Percentiles rank a stretch among this genome's conserved stretches.
Evolutionary conservation across 257 asterid genomes (phyloP).

Genomic region (Prunella vulgaris): DNA sequence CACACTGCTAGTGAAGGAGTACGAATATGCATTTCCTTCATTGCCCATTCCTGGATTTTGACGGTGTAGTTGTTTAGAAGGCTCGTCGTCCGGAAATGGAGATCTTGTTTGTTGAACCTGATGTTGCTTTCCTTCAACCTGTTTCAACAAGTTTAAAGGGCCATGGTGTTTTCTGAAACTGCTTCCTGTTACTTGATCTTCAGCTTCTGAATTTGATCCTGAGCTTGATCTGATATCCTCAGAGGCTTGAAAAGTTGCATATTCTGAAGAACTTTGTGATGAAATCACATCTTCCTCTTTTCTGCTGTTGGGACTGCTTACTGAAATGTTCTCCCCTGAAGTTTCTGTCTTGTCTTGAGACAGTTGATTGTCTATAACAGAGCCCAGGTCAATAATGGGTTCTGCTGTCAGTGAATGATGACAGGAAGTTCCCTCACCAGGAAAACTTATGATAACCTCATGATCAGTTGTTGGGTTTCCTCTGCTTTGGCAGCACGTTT

Average conservation of each 20-base stretch:
- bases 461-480: slow-evolving; percentile 37
- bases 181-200: slow-evolving; percentile 38
- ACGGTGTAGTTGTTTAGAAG: slow-evolving; percentile 16
- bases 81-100: slow-evolving; percentile 21
- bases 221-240: slow-evolving; percentile 50
- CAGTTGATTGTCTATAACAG: slow-evolving; percentile 28
- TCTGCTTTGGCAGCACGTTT: slow-evolving; percentile 26
- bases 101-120: slow-evolving; percentile 27
- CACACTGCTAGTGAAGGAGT: slow-evolving; percentile 27
- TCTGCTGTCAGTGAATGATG: slow-evolving; percentile 31
- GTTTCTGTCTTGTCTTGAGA: slow-evolving; percentile 28
- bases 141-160: slow-evolving; percentile 19
- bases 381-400: slow-evolving; percentile 32
- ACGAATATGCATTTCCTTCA: slow-evolving; percentile 13
- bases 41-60: slow-evolving; percentile 23
- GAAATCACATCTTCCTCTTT: slow-evolving; percentile 46
- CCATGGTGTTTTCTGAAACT: slow-evolving; percentile 22
- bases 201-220: slow-evolving; percentile 58
- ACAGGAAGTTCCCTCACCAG: slow-evolving; percentile 50
- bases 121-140: slow-evolving; percentile 31
- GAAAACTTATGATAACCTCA: slow-evolving; percentile 40
- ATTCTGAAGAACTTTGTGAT: slow-evolving; percentile 64
- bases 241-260: slow-evolving; percentile 43
- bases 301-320: slow-evolving; percentile 28
- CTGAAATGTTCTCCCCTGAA: slow-evolving; percentile 16